Evolutionary conservation across 139 green algal species (phyloP), one percentile per base, ranked within the genome.

Genomic region (Tetradesmus obliquus): DNA sequence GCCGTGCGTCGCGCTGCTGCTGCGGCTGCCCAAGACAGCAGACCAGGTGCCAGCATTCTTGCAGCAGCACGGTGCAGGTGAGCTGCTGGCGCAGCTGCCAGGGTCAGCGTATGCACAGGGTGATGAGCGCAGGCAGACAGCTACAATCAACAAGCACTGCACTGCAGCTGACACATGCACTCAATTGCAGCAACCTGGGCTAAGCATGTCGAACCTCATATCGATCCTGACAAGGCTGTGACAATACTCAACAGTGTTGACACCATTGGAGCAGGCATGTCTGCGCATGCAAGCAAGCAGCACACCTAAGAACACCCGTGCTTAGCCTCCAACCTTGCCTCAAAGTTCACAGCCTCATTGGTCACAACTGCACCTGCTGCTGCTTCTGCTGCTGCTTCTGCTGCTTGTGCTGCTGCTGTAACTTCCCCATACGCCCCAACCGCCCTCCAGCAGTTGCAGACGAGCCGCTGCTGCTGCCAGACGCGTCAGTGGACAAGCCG

Each of bases 61-160:
- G 19, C 58, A 79, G 12, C 58, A 58, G 57, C 83, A 58, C 24
- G 76, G n/a, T 53, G 84, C 82, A 71, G 82, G 82, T 87, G 51
- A 87, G 82, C 20, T 20, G 82, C 19, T 12, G 66, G 66, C 17
- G 6, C 17, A 76, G 66, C 66, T 76, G 8, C n/a, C 17, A 76
- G n/a, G 15, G n/a, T 6, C 66, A 24, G 17, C 17, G 15, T 6
- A 76, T 76, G 15, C n/a, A 3, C 66, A 24, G 17, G 66, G 15
- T 0, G 66, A 6, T 45, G 32, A 3, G 66, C 12, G 5, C 5
- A 76, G 15, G 66, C 17, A 76, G 3, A 45, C 32, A 0, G 17
- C 3, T 76, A 19, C 66, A 76, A 24, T 17, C 66, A 76, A 4
- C 60, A 71, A 20, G 2, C 2, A 19, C 19, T 13, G 0, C 7